Evolutionary conservation across 2,329 filamentous ascomycete genomes (phyloP).

Genomic region (Talaromyces sp.): DNA sequence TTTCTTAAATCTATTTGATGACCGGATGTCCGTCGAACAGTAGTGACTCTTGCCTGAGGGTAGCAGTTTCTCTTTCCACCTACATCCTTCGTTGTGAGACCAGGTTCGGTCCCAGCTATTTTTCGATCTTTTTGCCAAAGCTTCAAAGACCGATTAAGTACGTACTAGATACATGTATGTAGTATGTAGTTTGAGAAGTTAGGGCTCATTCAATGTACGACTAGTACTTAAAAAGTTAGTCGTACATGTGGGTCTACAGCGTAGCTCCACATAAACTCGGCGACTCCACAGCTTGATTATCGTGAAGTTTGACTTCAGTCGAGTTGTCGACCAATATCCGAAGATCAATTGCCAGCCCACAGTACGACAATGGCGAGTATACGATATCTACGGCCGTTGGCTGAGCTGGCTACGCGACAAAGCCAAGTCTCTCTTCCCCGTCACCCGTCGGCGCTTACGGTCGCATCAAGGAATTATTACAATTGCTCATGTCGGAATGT

Average conservation of each 20-base stretch:
- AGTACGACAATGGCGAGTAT: slow-evolving; percentile 5
- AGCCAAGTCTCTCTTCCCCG: not conserved
- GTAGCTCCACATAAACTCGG: not conserved
- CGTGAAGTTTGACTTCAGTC: not conserved
- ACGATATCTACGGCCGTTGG: not conserved
- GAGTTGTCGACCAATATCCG: not conserved
- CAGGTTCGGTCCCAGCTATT: not conserved
- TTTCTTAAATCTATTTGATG: not conserved
- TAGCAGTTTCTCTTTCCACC: not conserved
- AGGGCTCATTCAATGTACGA: not conserved
- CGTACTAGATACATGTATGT: no score
- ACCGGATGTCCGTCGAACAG: not conserved
- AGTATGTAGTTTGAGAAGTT: not conserved
- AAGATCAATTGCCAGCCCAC: not conserved
- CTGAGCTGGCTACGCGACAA: not conserved
- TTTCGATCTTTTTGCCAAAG: not conserved
- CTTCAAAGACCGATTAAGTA: not conserved
- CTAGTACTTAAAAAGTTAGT: not conserved
- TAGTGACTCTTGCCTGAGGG: not conserved
- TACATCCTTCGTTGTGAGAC: not conserved
- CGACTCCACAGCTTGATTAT: slow-evolving; percentile 1
- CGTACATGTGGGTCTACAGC: not conserved
- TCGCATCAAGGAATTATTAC: slow-evolving; percentile 11
- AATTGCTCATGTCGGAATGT: slow-evolving; percentile 12
- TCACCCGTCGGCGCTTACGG: not conserved